These are phyloP conservation scores for Apiospora kogelbergensis DNA, from an alignment of 2,329 filamentous ascomycete genomes.

Conservation along the genomic window DNA sequence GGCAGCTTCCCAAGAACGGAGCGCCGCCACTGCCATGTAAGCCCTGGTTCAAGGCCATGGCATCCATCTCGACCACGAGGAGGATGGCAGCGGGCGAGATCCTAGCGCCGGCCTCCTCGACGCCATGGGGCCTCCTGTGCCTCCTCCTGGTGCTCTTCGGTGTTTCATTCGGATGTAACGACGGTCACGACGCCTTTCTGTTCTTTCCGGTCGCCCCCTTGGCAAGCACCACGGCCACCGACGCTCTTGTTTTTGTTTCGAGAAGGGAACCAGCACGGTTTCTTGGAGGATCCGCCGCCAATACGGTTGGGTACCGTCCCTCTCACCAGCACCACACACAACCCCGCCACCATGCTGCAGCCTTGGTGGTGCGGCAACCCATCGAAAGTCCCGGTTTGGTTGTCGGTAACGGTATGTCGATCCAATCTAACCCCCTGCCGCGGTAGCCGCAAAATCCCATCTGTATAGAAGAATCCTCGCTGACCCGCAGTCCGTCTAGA, in stretches of 20 bases:
- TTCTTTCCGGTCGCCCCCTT: neutral
- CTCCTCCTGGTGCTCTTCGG: conserved; percentile 3
- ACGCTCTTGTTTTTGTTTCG: neutral
- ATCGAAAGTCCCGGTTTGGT: neutral
- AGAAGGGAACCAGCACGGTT: neutral
- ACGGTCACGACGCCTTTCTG: neutral
- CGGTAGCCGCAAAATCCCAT: neutral
- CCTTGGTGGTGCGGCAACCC: neutral
- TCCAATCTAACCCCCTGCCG: neutral
- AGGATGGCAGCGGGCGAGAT: neutral
- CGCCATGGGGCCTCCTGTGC: neutral
- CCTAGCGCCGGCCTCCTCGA: neutral
- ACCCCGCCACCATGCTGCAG: conserved; percentile 3
- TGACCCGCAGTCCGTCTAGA: neutral
- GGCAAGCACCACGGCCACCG: neutral
- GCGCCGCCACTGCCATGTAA: conserved; percentile 8
- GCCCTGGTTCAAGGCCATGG: neutral
- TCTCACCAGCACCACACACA: neutral
- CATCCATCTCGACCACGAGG: neutral
- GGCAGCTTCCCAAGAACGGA: neutral
- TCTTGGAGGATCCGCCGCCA: conserved; percentile 1
- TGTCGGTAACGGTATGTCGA: neutral
- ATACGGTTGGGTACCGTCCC: conserved; percentile 3
- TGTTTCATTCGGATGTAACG: conserved; percentile 5
- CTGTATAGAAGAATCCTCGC: neutral